A percentile compares a stretch with the other conserved stretches of the same genome.
These are phyloP conservation scores for Zopfochytrium polystomum DNA, from an alignment of 371 early-diverging fungal genomes.

Conservation along the genomic window DNA sequence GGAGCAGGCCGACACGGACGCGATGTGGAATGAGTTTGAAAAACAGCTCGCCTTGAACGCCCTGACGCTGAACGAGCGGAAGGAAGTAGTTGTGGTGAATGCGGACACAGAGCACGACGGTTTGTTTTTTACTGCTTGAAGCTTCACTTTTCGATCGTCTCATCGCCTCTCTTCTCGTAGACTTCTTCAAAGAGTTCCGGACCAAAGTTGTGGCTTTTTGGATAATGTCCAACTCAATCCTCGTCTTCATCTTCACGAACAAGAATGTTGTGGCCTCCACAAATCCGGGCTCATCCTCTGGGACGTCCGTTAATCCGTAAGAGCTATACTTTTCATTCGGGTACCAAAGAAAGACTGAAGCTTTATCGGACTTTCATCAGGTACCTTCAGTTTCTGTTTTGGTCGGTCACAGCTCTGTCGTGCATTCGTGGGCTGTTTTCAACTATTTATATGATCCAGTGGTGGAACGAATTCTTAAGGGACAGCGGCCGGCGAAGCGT, in stretches of 20 bases:
- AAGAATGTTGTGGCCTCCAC: constrained; percentile 13
- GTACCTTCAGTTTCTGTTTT: constrained; percentile 37
- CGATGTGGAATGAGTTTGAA: constrained; percentile 15
- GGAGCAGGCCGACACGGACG: constrained; percentile 70
- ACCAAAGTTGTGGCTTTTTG: constrained; percentile 78
- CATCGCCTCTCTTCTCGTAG: constrained; percentile 57
- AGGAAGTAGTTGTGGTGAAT: constrained; percentile 40
- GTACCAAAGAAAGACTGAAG: neutral
- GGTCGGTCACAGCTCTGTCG: constrained; percentile 66
- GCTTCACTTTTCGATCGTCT: constrained; percentile 40
- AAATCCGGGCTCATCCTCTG: constrained; percentile 21
- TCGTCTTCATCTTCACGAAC: constrained; percentile 58
- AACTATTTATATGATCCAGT: constrained; percentile 58
- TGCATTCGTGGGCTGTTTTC: constrained; percentile 72
- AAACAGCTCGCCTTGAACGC: constrained; percentile 7
- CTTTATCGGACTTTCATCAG: constrained; percentile 1
- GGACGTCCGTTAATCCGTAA: constrained; percentile 34
- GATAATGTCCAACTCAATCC: constrained; percentile 74
- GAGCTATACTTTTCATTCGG: constrained; percentile 19
- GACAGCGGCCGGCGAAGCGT: constrained; percentile 7
- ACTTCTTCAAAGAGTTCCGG: constrained; percentile 80
- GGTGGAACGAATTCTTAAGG: constrained; percentile 25
- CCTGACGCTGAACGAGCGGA: neutral
- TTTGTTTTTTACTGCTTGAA: neutral
- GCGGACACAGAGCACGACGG: constrained; percentile 73